Evolutionary conservation across 345 rosid genomes (phyloP).

Genomic region (Conringia planisiliqua): DNA sequence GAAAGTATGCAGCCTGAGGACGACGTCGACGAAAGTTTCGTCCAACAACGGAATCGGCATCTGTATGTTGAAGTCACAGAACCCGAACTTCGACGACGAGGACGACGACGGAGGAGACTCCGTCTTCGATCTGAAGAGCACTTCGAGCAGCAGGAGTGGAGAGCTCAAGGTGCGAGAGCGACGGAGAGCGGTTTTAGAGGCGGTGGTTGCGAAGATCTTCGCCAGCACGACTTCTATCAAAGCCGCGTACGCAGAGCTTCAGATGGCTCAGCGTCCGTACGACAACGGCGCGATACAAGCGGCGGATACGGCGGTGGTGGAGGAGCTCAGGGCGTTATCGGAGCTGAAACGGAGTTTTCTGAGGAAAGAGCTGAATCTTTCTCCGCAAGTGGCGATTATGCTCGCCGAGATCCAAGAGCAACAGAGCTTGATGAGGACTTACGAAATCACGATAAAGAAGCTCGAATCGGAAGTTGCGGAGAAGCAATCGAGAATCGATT

Average conservation of each 20-base stretch:
- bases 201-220: constrained; percentile 73
- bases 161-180: constrained; percentile 29
- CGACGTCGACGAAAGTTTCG: constrained; percentile 42
- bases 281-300: constrained; percentile 65
- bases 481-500: constrained; percentile 42
- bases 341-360: constrained; percentile 67
- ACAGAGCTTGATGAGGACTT: constrained; percentile 86
- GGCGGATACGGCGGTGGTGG: constrained; percentile 83
- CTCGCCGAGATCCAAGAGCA: constrained; percentile 95
- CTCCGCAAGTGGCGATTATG: constrained; percentile 85
- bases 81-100: constrained; percentile 36
- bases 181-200: constrained; percentile 57
- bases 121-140: constrained; percentile 30
- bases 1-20: constrained; percentile 54
- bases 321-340: constrained; percentile 67
- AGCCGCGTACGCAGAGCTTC: constrained; percentile 93
- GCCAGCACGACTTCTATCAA: constrained; percentile 76
- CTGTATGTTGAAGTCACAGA: constrained; percentile 57
- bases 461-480: constrained; percentile 47
- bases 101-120: constrained; percentile 21
- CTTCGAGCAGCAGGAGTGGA: constrained; percentile 21
- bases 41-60: constrained; percentile 68
- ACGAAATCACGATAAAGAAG: constrained; percentile 73
- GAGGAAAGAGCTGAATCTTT: constrained; percentile 67
- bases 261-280: constrained; percentile 89